Base-by-base conservation (phyloP, 1,284 basidiomycete species). In the Papiliotrema flavescens region DNA sequence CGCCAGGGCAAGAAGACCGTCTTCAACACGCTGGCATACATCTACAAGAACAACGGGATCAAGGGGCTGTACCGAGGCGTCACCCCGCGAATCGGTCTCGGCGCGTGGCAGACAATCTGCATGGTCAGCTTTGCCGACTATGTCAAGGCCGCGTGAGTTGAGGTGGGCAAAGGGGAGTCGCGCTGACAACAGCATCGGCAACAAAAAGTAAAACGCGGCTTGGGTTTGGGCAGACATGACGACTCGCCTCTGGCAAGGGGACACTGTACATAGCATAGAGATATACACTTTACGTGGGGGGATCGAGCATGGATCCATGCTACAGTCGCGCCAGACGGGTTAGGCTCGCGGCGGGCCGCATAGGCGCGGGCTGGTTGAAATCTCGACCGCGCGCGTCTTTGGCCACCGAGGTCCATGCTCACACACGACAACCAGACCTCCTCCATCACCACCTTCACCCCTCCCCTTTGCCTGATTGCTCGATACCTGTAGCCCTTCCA, bases 81-180 rank as follows among this genome's bases (percentile, higher is more conserved):
- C 20, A 90, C 92, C 0, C 96, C 96, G 49, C 89, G 96, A 62
- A 92, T 99, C 71, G 94, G 86, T 67, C 85, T 98, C 58, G 95
- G 94, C 47, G 66, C 71, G 49, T 76, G 76, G 78, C 74, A 76
- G 57, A 73, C 73, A 13, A 69, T 97, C 62, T 98, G 93, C 82
- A 98, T 98, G 94, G 94, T 98, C 61, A 91, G 89, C 20, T 89
- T 98, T 63, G 92, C 93, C 15, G 94, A 97, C 78, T 93, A 93
- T 70, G 92, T 96, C 62, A 92, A 91, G 75, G 81, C 78, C 59
- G 89, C 87, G 88, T 83, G 61, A 64, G 82, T 79, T 15, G 19
- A 48, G 28, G 11, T 11, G 28, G 11, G 6, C 28, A 11, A 32
- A 32, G 28, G 28, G 5, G 28, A 5, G 28, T 6, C 28, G 28